Evolutionary conservation across 1,284 basidiomycete species (phyloP).

Genomic region (Blastosporella zonata): DNA sequence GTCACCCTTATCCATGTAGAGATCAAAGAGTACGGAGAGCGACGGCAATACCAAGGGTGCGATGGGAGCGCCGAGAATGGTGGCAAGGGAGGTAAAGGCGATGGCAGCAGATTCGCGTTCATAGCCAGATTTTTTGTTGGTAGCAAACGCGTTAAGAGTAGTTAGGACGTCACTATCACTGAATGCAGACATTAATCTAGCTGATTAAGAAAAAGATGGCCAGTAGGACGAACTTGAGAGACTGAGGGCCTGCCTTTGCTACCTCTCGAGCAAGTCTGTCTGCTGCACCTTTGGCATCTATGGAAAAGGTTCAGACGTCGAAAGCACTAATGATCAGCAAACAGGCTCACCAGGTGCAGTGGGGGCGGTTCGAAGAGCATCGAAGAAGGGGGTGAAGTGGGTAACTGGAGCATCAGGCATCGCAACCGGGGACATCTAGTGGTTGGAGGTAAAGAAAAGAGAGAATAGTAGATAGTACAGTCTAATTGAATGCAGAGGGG

Average conservation of each 20-base stretch:
- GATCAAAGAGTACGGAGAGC: slow-evolving; percentile 78
- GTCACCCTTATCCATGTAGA: slow-evolving; percentile 94
- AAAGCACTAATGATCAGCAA: slow-evolving; percentile 9
- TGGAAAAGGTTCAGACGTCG: slow-evolving; percentile 3
- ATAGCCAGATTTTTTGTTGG: slow-evolving; percentile 88
- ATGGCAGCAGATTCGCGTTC: slow-evolving; percentile 92
- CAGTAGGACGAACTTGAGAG: slow-evolving; percentile 49
- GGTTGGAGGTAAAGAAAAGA: slow-evolving; percentile 16
- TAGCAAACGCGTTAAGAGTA: slow-evolving; percentile 69
- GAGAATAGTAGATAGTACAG: slow-evolving; percentile 15
- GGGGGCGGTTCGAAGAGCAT: slow-evolving; percentile 64
- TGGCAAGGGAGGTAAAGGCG: slow-evolving; percentile 77
- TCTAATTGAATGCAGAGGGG: slow-evolving; percentile 16
- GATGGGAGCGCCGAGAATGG: slow-evolving; percentile 68
- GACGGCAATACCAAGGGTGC: slow-evolving; percentile 84
- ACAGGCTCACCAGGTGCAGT: slow-evolving; percentile 62
- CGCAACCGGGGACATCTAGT: slow-evolving; percentile 55
- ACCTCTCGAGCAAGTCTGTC: slow-evolving; percentile 74
- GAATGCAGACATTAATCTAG: slow-evolving; percentile 15
- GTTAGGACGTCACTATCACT: slow-evolving; percentile 66
- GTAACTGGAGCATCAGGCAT: slow-evolving; percentile 42
- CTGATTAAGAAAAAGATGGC: slow-evolving; percentile 5
- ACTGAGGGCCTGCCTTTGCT: slow-evolving; percentile 58
- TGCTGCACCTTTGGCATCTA: slow-evolving; percentile 78
- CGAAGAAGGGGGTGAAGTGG: slow-evolving; percentile 53